Base-by-base conservation (phyloP, 768 basidiomycete species). In the Dictyophora rubrovolvata region DNA sequence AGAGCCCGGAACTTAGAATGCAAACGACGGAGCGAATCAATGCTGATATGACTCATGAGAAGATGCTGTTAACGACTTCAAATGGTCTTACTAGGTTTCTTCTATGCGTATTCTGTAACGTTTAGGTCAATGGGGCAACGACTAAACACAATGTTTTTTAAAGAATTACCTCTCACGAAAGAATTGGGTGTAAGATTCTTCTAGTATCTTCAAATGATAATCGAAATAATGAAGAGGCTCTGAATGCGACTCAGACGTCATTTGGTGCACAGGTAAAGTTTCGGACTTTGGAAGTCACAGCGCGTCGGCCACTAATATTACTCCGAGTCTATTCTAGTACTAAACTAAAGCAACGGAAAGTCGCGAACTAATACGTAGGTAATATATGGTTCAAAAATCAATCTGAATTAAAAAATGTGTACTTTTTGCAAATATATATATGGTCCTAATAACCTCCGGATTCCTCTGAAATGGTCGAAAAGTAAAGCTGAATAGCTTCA, bases 91-190 rank as follows among this genome's bases (percentile, higher is more conserved):
- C 90, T 94, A 94, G 58, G 72, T 70, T 66, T 94, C 92, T 70
- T 96, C 93, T 56, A 93, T 87, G 48, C 81, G 81, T 69, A 83
- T 85, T 68, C 91, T 92, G 67, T 34, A 63, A 51, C 14, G 4
- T 11, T 14, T 51, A 51, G 18, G 28, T 28, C 8, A 21, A 17
- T 36, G 21, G n/a, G 21, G 9, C 48, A 12, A 50, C 28, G 12
- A 20, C 5, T 56, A 33, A 23, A n/a, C 16, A 60, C 16, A 55
- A 17, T 18, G 17, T 7, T n/a, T 28, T 21, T 14, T n/a, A 55
- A 22, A 14, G 21, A 36, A 49, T 21, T 34, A 62, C 61, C 61
- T 60, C 33, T 62, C 61, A n/a, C 42, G 37, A 53, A 62, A 62
- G 46, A 62, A 62, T 33, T 62, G 50, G 21, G 59, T 53, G 34